Evolutionary conservation across 2,329 filamentous ascomycete species (phyloP).

Genomic region (Pyricularia sp.): DNA sequence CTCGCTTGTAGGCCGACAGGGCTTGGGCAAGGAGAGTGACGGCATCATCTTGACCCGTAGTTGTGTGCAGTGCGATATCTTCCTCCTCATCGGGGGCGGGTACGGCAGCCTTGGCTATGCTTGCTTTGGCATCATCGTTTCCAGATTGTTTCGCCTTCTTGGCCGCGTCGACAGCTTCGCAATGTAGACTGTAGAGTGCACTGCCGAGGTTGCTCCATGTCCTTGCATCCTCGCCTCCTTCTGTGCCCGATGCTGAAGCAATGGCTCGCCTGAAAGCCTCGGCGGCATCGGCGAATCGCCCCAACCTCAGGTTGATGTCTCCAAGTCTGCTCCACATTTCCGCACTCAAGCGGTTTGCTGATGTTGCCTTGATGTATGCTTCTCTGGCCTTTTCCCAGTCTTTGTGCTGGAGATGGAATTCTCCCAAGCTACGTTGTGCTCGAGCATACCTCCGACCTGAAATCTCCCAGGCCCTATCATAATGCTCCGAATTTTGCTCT

Average conservation of each 20-base stretch:
- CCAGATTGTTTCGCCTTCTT: constrained; percentile 15
- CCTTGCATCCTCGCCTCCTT: constrained; percentile 82
- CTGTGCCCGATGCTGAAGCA: constrained; percentile 42
- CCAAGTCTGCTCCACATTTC: constrained; percentile 85
- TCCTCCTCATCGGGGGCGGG: constrained; percentile 14
- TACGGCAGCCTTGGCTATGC: constrained; percentile 13
- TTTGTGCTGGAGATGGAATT: constrained; percentile 60
- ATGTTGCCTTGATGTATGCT: constrained; percentile 69
- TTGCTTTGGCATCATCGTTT: constrained; percentile 19
- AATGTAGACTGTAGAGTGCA: constrained; percentile 63
- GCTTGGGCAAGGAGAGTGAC: constrained; percentile 62
- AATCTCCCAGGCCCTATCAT: constrained; percentile 79
- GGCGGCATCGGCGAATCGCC: constrained; percentile 67
- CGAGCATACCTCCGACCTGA: constrained; percentile 74
- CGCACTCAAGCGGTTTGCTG: constrained; percentile 71
- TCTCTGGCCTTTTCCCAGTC: constrained; percentile 62
- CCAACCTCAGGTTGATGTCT: constrained; percentile 74
- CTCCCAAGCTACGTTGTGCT: constrained; percentile 79
- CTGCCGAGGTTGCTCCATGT: constrained; percentile 94
- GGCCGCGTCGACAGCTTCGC: constrained; percentile 35
- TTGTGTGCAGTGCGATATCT: constrained; percentile 14
- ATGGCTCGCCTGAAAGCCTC: constrained; percentile 80
- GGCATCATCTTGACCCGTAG: constrained; percentile 30
- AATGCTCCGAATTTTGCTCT: constrained; percentile 64
- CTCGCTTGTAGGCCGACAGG: constrained; percentile 77